Evolutionary conservation across 2,329 filamentous ascomycete species (phyloP).

Genomic region (Calycina herbarum): DNA sequence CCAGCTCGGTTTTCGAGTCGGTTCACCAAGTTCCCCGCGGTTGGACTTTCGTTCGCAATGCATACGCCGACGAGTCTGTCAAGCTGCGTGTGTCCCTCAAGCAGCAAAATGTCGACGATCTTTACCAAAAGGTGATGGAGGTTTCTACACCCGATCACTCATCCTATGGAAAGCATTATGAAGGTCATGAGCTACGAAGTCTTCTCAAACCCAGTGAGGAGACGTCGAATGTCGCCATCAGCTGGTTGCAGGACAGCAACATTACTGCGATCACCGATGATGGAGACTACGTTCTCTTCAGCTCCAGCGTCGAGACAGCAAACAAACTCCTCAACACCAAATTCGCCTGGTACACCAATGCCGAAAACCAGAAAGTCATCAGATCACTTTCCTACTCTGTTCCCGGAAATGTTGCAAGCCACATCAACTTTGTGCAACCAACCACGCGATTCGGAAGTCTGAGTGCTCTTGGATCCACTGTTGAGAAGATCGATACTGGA

Average conservation of each 20-base stretch:
- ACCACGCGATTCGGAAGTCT: conserved; percentile 41
- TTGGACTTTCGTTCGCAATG: conserved; percentile 24
- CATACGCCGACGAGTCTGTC: conserved; percentile 18
- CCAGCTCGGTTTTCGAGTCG: conserved; percentile 24
- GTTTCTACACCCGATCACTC: conserved; percentile 48
- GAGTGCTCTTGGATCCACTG: conserved; percentile 17
- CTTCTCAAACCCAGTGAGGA: conserved; percentile 44
- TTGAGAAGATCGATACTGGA: conserved; percentile 19
- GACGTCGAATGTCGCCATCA: conserved; percentile 40
- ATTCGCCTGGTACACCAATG: conserved; percentile 42
- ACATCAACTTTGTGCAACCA: conserved; percentile 44
- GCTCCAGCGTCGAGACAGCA: conserved; percentile 37
- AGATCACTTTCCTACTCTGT: conserved; percentile 44
- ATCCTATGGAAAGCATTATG: conserved; percentile 51
- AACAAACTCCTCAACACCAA: conserved; percentile 41
- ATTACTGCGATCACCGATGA: conserved; percentile 41
- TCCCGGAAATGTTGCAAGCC: conserved; percentile 37
- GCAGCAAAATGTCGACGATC: conserved; percentile 26
- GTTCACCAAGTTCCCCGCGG: conserved; percentile 23
- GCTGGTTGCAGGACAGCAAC: conserved; percentile 44
- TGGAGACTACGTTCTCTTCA: conserved; percentile 33
- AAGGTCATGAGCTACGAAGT: conserved; percentile 44
- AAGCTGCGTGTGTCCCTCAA: conserved; percentile 26
- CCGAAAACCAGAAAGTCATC: conserved; percentile 36
- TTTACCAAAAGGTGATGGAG: conserved; percentile 29